Percentiles rank a stretch among this genome's conserved stretches.
Conservation (phyloP, 2,329 filamentous ascomycete species). For the Trichoderma aggressivum region DNA sequence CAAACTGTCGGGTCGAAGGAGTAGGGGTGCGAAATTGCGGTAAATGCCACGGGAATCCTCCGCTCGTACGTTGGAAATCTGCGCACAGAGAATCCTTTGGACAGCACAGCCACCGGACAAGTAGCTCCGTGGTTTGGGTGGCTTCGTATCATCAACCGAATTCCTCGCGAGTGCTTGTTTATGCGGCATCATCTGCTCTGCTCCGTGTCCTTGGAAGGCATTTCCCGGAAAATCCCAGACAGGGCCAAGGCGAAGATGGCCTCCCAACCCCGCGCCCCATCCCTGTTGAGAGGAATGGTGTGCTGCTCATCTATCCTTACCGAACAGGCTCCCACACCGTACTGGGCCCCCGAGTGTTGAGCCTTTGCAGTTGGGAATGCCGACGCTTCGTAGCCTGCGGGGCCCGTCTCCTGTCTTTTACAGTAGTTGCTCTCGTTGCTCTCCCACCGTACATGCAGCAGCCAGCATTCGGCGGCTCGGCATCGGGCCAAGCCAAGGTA, state of each 20-base stretch:
- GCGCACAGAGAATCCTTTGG: neutral
- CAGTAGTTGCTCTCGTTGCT: neutral
- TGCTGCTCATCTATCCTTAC: neutral
- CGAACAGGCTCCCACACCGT: neutral
- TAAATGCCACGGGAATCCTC: neutral
- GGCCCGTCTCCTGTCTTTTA: neutral
- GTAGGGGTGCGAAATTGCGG: constrained; percentile 22
- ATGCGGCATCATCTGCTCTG: neutral
- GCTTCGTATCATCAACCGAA: neutral
- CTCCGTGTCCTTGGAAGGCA: neutral
- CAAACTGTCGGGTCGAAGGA: constrained; percentile 24
- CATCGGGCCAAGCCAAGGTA: neutral
- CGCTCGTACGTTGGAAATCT: neutral
- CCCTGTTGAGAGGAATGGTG: neutral
- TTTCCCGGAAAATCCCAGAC: neutral
- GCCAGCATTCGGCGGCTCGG: neutral
- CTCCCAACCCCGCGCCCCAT: neutral
- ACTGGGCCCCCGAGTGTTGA: neutral
- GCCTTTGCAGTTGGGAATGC: neutral
- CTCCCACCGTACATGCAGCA: neutral
- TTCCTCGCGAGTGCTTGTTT: neutral
- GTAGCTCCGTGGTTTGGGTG: neutral
- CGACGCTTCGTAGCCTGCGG: neutral
- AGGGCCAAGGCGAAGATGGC: neutral
- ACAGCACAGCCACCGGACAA: neutral